phyloP scores from a whole-genome alignment of 2,329 filamentous ascomycete genomes.

The Xylaria hypoxylon region DNA sequence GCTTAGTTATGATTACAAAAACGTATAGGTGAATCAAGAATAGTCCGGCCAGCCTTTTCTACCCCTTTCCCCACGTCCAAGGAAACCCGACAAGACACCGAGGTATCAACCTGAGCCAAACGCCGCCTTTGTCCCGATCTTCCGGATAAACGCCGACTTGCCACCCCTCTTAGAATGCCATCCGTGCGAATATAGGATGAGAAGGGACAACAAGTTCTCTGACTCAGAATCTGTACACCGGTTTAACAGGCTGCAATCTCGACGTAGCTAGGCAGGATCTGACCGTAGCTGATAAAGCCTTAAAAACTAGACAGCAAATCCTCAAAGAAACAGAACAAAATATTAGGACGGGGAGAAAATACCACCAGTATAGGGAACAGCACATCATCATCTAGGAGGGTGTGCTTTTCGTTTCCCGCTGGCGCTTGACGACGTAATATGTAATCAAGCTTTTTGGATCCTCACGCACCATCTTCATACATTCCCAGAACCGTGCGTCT shows the following conservation, averaged over 20 bases:
- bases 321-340: slow-evolving; percentile 19
- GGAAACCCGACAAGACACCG: slow-evolving; percentile 14
- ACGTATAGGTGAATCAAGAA: slow-evolving; percentile 23
- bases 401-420: slow-evolving; percentile 60
- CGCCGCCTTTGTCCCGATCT: slow-evolving; percentile 20
- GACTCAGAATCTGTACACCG: slow-evolving; percentile 7
- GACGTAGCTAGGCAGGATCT: not conserved
- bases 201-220: slow-evolving; percentile 5
- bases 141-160: slow-evolving; percentile 27
- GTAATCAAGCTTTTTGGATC: slow-evolving; percentile 82
- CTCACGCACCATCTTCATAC: slow-evolving; percentile 72
- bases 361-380: slow-evolving; percentile 28
- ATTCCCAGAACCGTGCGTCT: slow-evolving; percentile 74
- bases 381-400: slow-evolving; percentile 34
- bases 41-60: not conserved
- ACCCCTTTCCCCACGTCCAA: not conserved
- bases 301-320: slow-evolving; percentile 2
- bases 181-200: slow-evolving; percentile 8
- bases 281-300: not conserved
- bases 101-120: slow-evolving; percentile 28
- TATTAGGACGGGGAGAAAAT: slow-evolving; percentile 14
- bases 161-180: slow-evolving; percentile 20
- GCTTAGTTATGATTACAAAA: slow-evolving; percentile 34
- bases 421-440: slow-evolving; percentile 81
- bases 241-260: slow-evolving; percentile 4